phyloP scores from a whole-genome alignment of 2,329 filamentous ascomycete genomes.

The Ceratocystis cacaofunesta region DNA sequence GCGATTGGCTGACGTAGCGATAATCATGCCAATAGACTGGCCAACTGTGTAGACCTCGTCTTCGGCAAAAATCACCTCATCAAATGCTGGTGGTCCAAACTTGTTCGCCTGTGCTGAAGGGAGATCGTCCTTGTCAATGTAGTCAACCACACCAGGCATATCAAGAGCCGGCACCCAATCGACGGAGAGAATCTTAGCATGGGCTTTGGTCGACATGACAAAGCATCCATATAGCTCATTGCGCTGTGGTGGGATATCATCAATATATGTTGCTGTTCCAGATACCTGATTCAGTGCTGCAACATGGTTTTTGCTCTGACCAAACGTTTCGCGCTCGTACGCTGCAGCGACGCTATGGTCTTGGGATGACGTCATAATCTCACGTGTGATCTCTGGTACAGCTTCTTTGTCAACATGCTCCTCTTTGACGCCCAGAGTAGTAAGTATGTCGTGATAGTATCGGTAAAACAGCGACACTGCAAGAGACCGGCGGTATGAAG shows the following conservation, averaged over 20 bases:
- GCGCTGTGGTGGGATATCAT: slow-evolving; percentile 74
- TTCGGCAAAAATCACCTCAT: slow-evolving; percentile 86
- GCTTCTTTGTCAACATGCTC: slow-evolving; percentile 53
- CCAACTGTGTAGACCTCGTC: slow-evolving; percentile 79
- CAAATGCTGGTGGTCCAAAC: slow-evolving; percentile 71
- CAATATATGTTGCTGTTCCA: slow-evolving; percentile 89
- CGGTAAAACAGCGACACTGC: slow-evolving; percentile 92
- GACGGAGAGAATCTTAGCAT: slow-evolving; percentile 68
- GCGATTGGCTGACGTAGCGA: slow-evolving; percentile 62
- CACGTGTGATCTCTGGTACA: slow-evolving; percentile 69
- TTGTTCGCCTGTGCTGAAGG: slow-evolving; percentile 68
- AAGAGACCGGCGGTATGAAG: slow-evolving; percentile 80
- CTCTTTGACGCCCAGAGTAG: slow-evolving; percentile 33
- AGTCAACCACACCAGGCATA: slow-evolving; percentile 71
- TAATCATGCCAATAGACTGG: slow-evolving; percentile 78
- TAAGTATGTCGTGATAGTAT: slow-evolving; percentile 82
- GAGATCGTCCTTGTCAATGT: slow-evolving; percentile 70
- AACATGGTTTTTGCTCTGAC: slow-evolving; percentile 73
- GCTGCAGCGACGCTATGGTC: slow-evolving; percentile 60
- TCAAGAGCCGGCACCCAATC: slow-evolving; percentile 64
- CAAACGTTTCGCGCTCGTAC: slow-evolving; percentile 70
- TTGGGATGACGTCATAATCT: slow-evolving; percentile 64
- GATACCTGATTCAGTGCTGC: slow-evolving; percentile 88
- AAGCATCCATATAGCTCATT: slow-evolving; percentile 84
- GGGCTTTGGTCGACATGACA: slow-evolving; percentile 75